Evolutionary conservation across 352 stramenopile species (phyloP).

Genomic region (Phytophthora agathidicida): DNA sequence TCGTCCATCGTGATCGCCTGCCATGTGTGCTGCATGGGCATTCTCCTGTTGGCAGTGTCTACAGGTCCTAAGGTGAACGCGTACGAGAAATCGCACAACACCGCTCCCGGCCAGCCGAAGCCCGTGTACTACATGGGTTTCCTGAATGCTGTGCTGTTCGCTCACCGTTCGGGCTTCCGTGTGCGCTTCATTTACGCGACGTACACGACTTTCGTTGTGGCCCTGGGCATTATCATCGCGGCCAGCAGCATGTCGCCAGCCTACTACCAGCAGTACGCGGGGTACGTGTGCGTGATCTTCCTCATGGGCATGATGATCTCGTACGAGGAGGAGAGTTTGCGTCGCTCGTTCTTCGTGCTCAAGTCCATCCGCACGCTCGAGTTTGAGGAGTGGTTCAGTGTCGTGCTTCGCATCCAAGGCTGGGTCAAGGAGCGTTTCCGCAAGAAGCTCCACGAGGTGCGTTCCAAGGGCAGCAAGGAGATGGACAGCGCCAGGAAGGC

Average conservation of each 20-base stretch:
- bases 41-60: conserved; percentile 68
- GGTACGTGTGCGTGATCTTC: conserved; percentile 71
- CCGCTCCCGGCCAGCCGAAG: conserved; percentile 55
- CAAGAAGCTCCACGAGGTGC: conserved; percentile 61
- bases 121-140: conserved; percentile 87
- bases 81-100: conserved; percentile 22
- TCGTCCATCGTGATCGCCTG: conserved; percentile 70
- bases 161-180: conserved; percentile 77
- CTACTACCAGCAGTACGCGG: conserved; percentile 75
- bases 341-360: conserved; percentile 82
- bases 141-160: conserved; percentile 80
- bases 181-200: conserved; percentile 84
- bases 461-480: conserved; percentile 55
- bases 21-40: conserved; percentile 77
- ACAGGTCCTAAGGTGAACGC: conserved; percentile 43
- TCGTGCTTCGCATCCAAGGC: conserved; percentile 74
- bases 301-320: conserved; percentile 88
- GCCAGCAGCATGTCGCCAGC: conserved; percentile 53
- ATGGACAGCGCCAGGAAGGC: conserved; percentile 22
- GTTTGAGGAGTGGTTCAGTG: conserved; percentile 83
- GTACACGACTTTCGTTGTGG: conserved; percentile 72
- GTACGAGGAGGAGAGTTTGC: conserved; percentile 81
- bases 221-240: conserved; percentile 66
- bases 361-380: conserved; percentile 82
- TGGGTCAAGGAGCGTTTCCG: conserved; percentile 74